A percentile compares a stretch with the other conserved stretches of the same genome.
Conservation (phyloP, 441 rosid species). For the Lepidium campestre region DNA sequence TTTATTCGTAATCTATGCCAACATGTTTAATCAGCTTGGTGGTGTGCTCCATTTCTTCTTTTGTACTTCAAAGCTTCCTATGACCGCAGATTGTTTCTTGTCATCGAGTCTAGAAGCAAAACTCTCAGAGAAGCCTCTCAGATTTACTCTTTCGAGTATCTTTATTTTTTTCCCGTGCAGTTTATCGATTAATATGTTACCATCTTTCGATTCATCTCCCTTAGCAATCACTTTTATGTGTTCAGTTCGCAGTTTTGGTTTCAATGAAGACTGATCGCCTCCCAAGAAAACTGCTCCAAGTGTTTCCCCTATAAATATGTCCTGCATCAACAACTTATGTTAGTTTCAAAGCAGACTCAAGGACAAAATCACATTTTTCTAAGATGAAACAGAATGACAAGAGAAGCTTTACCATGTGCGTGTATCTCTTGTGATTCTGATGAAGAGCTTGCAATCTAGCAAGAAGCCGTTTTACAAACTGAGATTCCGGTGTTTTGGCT, state of each 20-base stretch:
- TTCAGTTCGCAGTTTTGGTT: slow-evolving; percentile 30
- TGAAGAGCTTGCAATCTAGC: slow-evolving; percentile 46
- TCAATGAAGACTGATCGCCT: slow-evolving; percentile 34
- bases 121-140: slow-evolving; percentile 32
- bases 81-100: slow-evolving; percentile 55
- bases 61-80: slow-evolving; percentile 76
- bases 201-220: slow-evolving; percentile 55
- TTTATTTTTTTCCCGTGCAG: slow-evolving; percentile 28
- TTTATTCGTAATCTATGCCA: background rate
- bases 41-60: slow-evolving; percentile 43
- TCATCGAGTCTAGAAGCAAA: slow-evolving; percentile 44
- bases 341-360: background rate
- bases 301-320: slow-evolving; percentile 74
- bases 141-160: slow-evolving; percentile 42
- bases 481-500: slow-evolving; percentile 48
- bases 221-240: slow-evolving; percentile 43
- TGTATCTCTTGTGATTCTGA: slow-evolving; percentile 44
- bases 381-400: background rate
- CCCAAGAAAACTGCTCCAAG: slow-evolving; percentile 65
- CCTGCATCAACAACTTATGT: slow-evolving; percentile 35
- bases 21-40: background rate
- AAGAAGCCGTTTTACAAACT: slow-evolving; percentile 44
- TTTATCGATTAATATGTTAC: slow-evolving; percentile 37
- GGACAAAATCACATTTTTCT: background rate
- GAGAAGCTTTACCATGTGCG: slow-evolving; percentile 46